Base-by-base conservation (phyloP, 768 basidiomycete species). In the Pleurotus cornucopiae region DNA sequence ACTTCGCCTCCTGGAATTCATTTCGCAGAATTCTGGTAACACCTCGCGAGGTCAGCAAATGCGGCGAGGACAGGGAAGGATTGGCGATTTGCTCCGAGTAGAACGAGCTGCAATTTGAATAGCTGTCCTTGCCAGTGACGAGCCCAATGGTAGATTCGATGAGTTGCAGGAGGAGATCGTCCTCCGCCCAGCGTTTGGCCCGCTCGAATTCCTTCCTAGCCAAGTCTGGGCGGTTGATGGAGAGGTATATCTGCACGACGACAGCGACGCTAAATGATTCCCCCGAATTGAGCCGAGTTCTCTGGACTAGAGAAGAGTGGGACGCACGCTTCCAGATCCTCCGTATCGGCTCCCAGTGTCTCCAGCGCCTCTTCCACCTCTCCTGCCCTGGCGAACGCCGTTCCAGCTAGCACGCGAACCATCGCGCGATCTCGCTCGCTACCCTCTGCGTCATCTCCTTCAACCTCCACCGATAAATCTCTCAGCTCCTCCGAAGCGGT, bases 361-460 rank as follows among this genome's bases (percentile, higher is more conserved):
- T 96, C 94, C 21, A 97, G 73, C 1, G 94, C 94, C 71, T 98
- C 94, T 69, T 97, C 94, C 9, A 89, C 71, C 71, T 97, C 94
- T 2, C 86, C 88, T 13, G 90, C 90, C 34, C 82, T 74, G 13
- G 86, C 80, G 68, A 96, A 96, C 0, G 92, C 91, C 11, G 88
- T 92, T n/a, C 86, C 93, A 26, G 91, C 91, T 16, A 92, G 71
- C 25, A 91, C 89, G 53, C 84, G 77, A 5, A 95, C 91, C 44
- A 84, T 67, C 16, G 83, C 81, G 66, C 85, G 91, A 60, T 91
- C 91, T 57, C 75, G 78, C 18, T 84, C 80, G n/a, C 73, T 78
- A 0, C 78, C 79, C 48, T 87, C 87, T 14, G 73, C 79, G 63
- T 90, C 91, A 20, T 88, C 89, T 4, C 85, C 82, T 63, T 96